Conservation (phyloP, 2,329 filamentous ascomycete species). For the Botrytis cinerea region DNA sequence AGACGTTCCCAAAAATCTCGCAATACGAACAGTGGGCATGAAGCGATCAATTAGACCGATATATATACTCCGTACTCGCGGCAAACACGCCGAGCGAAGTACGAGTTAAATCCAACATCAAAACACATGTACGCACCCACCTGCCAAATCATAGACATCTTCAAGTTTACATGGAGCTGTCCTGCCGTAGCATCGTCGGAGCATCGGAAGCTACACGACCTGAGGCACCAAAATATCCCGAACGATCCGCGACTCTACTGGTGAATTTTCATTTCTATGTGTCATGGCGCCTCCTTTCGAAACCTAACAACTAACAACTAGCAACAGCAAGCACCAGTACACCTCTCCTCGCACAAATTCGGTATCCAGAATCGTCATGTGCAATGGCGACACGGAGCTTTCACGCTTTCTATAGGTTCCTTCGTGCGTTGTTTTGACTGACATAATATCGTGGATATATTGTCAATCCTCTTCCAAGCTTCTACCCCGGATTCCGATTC, state of each 20-base stretch:
- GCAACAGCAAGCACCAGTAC: neutral
- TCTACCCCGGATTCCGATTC: conserved; percentile 13
- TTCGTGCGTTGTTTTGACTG: neutral
- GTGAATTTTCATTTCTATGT: conserved; percentile 10
- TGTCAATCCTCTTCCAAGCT: neutral
- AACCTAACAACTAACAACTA: neutral
- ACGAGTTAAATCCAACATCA: neutral
- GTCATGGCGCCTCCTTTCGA: conserved; percentile 15
- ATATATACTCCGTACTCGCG: neutral
- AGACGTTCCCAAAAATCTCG: neutral
- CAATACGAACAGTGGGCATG: neutral
- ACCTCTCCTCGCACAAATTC: neutral
- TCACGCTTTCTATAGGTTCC: neutral
- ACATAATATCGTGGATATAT: conserved; percentile 8
- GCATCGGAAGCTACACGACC: neutral
- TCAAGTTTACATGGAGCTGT: neutral
- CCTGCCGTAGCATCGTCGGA: neutral
- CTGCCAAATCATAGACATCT: neutral
- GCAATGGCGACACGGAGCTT: neutral
- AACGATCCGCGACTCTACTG: neutral
- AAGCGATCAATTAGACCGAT: neutral
- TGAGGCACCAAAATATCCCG: neutral
- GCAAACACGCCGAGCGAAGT: neutral
- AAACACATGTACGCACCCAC: neutral
- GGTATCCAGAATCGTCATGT: neutral